Base-by-base conservation (phyloP, 2,329 filamentous ascomycete species). In the Sporothrix curviconia region DNA sequence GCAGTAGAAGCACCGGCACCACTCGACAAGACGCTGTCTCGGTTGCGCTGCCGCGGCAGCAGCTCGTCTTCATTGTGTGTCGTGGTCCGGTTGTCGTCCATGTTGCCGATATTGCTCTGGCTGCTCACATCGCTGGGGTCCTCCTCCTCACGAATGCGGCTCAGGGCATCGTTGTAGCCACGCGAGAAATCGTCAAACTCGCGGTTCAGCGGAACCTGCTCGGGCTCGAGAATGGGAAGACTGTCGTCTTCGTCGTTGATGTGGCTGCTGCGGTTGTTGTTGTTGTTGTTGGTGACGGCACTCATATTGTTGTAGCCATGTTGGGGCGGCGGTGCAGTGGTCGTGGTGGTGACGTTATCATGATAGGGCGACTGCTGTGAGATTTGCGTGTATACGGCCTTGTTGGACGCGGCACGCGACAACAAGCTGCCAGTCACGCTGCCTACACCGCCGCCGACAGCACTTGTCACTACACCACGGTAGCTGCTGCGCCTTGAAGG, bases 101-200 rank as follows among this genome's bases (percentile, higher is more conserved):
- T 55, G 4, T 15, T 11, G 14, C n/a, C 24, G 11, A 4, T 43
- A n/a, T 25, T 50, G 37, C 25, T 17, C 4, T 32, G 17, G 15
- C 55, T 46, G 32, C 32, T 52, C 32, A 47, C 14, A 15, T 60
- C 55, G 7, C 55, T 44, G 12, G 36, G 19, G 14, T 49, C 54
- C 8, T 49, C 54, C 8, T 69, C 74, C 46, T 76, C 73, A 9
- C 69, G 68, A 5, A 69, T 70, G 3, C 67, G 63, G 39, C 66
- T 68, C 32, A 80, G 67, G 2, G 70, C 74, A 1, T 74, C 69
- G 58, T 71, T 69, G 59, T 73, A 75, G 54, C 73, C 71, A 6
- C 73, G 70, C 7, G 72, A 70, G 57, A 77, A 78, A 24, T 79
- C 77, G 22, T 78, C 75, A 28, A 42, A 53, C 17, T 42, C 52